Conservation (phyloP, 768 basidiomycete species). For the Ramaria sp. region DNA sequence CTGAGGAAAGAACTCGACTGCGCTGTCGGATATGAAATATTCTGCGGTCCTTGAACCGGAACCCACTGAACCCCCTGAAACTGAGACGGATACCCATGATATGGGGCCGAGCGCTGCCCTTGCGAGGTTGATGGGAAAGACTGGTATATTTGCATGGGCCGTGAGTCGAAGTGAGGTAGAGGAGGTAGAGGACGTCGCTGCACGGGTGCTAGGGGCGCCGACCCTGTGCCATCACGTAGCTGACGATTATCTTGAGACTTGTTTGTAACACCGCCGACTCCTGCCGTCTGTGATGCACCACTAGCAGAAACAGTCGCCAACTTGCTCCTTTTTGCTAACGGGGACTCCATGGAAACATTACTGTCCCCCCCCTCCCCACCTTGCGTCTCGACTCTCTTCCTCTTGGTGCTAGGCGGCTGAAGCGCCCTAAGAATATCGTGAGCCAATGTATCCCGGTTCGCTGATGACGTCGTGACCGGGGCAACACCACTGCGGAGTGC, state of each 20-base stretch:
- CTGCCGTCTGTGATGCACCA: neutral
- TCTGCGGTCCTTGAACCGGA: too few species aligned
- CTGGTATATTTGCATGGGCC: too few species aligned
- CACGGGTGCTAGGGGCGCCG: too few species aligned
- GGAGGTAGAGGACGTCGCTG: too few species aligned
- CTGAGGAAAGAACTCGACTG: too few species aligned
- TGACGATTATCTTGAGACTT: neutral
- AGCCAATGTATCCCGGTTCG: constrained; percentile 1
- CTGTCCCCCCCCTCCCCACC: neutral
- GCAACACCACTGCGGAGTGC: neutral
- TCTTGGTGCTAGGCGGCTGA: constrained; percentile 2
- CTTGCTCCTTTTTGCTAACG: neutral
- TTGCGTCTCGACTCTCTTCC: neutral
- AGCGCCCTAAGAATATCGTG: constrained; percentile 1
- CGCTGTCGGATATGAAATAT: too few species aligned
- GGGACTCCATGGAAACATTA: neutral
- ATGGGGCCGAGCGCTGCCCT: too few species aligned
- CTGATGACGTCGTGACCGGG: neutral
- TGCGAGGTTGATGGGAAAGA: too few species aligned
- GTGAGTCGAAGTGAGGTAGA: too few species aligned
- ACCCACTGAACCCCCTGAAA: too few species aligned
- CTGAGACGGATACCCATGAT: too few species aligned
- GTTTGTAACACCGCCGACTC: neutral
- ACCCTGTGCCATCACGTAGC: too few species aligned
- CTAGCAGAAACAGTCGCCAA: neutral